Percentiles rank a stretch among this genome's conserved stretches.
phyloP scores from a whole-genome alignment of 768 basidiomycete species.

The Multifurca ochricompacta region DNA sequence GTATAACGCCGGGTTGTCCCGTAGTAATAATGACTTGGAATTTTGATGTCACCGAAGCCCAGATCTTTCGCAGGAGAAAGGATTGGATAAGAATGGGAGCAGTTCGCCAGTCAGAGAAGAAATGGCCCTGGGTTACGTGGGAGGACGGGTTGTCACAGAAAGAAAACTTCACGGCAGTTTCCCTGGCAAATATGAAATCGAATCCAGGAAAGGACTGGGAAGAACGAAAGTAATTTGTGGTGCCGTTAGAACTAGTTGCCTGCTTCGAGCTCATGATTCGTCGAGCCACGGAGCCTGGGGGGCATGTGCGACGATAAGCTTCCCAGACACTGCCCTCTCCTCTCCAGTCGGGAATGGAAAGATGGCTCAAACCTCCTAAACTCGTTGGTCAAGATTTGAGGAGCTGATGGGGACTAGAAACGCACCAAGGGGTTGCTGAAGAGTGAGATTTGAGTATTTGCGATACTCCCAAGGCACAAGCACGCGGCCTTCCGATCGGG shows the following conservation, averaged over 20 bases:
- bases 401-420: constrained; percentile 10
- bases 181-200: constrained; percentile 57
- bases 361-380: constrained; percentile 36
- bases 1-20: constrained; percentile 75
- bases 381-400: not conserved
- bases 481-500: constrained; percentile 88
- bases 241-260: constrained; percentile 32
- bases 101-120: constrained; percentile 94
- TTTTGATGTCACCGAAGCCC: constrained; percentile 85
- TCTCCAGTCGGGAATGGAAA: constrained; percentile 79
- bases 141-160: constrained; percentile 80
- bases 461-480: constrained; percentile 88
- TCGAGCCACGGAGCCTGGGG: constrained; percentile 69
- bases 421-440: constrained; percentile 30
- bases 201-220: constrained; percentile 32
- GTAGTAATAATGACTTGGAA: constrained; percentile 96
- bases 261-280: constrained; percentile 76
- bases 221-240: constrained; percentile 25
- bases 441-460: constrained; percentile 63
- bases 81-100: constrained; percentile 84
- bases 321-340: constrained; percentile 88
- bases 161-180: constrained; percentile 59
- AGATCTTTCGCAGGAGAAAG: constrained; percentile 85
- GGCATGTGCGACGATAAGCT: constrained; percentile 86
- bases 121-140: constrained; percentile 86